These are phyloP conservation scores for Vararia minispora DNA, from an alignment of 768 basidiomycete genomes.

Conservation along the genomic window DNA sequence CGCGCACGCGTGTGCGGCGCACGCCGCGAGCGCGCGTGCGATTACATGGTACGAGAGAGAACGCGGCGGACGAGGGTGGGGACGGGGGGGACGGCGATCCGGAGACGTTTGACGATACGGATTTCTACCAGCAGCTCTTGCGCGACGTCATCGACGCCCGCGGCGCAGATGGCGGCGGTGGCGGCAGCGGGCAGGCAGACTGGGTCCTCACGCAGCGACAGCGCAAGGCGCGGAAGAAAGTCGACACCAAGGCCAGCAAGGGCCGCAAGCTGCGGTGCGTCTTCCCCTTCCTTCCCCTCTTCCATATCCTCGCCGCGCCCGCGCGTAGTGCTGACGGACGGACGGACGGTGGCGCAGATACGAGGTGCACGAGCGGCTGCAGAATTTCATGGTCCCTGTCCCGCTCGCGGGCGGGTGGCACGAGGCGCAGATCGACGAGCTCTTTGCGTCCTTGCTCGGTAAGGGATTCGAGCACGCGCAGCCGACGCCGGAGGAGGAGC, in stretches of 20 bases:
- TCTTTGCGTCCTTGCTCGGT: constrained; percentile 83
- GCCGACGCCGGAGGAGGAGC: neutral
- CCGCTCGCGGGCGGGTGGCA: constrained; percentile 62
- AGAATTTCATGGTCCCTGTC: constrained; percentile 95
- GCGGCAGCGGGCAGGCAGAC: constrained; percentile 35
- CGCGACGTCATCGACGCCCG: constrained; percentile 81
- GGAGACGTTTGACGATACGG: constrained; percentile 77
- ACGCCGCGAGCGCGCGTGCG: constrained; percentile 34
- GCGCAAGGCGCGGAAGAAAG: constrained; percentile 54
- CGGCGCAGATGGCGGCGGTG: constrained; percentile 28
- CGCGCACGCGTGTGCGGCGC: constrained; percentile 51
- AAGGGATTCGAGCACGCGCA: constrained; percentile 28
- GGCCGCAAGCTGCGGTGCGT: constrained; percentile 81
- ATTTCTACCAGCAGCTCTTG: constrained; percentile 88
- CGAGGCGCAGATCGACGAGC: constrained; percentile 91
- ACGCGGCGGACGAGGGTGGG: constrained; percentile 21
- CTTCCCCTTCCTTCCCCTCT: neutral
- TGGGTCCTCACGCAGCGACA: constrained; percentile 59
- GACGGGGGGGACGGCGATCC: constrained; percentile 26
- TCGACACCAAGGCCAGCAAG: constrained; percentile 95
- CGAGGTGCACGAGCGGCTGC: constrained; percentile 90
- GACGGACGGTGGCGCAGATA: constrained; percentile 37
- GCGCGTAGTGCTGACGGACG: neutral
- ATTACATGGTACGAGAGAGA: constrained; percentile 19
- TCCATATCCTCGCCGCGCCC: too few species aligned